A percentile compares a stretch with the other conserved stretches of the same genome.
Conservation (phyloP, 2,329 filamentous ascomycete genomes). For the Fusarium ramigenum region DNA sequence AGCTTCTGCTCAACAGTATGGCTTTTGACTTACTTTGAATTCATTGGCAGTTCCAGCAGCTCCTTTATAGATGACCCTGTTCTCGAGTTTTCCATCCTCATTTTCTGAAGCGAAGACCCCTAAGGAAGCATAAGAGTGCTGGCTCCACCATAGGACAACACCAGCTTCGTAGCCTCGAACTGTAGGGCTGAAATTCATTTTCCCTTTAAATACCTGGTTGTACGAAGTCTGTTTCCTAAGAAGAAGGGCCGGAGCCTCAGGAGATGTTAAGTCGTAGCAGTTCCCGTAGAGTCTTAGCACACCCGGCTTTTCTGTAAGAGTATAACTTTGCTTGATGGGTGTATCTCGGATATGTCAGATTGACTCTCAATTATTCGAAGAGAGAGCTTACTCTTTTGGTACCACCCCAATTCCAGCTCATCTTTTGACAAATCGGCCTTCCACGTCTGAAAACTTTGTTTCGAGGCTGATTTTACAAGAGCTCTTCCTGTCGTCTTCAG, state of each 20-base stretch:
- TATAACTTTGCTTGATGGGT: constrained; percentile 50
- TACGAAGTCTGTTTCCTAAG: constrained; percentile 62
- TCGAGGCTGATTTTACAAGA: neutral
- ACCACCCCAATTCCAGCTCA: constrained; percentile 38
- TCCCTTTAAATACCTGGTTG: constrained; percentile 53
- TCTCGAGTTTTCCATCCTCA: neutral
- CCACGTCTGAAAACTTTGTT: neutral
- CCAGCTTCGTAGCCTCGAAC: constrained; percentile 60
- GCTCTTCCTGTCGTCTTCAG: constrained; percentile 28
- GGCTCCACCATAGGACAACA: constrained; percentile 63
- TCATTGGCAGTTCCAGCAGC: neutral
- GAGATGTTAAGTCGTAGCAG: constrained; percentile 60
- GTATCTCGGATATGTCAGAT: constrained; percentile 28
- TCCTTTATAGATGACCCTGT: constrained; percentile 1
- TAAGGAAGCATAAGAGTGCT: constrained; percentile 50
- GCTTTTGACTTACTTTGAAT: constrained; percentile 1
- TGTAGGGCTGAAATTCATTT: constrained; percentile 57
- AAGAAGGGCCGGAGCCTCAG: constrained; percentile 61
- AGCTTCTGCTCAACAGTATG: neutral
- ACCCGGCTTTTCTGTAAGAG: constrained; percentile 54
- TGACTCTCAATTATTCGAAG: accelerated
- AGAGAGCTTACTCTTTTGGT: constrained; percentile 37
- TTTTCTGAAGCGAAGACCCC: constrained; percentile 26
- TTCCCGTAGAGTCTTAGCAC: constrained; percentile 60
- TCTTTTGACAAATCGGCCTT: constrained; percentile 23